These are phyloP conservation scores for Tricharina praecox DNA, from an alignment of 495 filamentous ascomycete genomes.

Conservation along the genomic window DNA sequence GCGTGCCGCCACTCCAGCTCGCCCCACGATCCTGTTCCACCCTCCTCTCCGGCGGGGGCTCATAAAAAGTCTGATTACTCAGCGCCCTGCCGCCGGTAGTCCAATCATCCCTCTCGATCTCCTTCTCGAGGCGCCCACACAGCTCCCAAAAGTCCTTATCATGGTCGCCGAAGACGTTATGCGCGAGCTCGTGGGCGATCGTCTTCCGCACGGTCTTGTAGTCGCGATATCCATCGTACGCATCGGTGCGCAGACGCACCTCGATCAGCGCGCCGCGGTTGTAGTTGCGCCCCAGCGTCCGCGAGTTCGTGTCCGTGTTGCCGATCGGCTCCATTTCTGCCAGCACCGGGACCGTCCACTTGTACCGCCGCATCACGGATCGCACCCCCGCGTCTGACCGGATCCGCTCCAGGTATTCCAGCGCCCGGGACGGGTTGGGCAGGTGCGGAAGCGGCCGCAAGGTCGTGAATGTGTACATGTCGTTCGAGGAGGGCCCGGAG, in stretches of 20 bases:
- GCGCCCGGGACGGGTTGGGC: constrained; percentile 48
- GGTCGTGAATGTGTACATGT: constrained; percentile 59
- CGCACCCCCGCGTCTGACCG: constrained; percentile 72
- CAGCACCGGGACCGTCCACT: constrained; percentile 69
- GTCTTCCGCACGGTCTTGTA: constrained; percentile 82
- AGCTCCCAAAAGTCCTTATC: constrained; percentile 79
- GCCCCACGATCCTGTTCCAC: constrained; percentile 54
- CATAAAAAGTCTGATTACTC: constrained; percentile 53
- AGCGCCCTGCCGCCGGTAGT: constrained; percentile 46
- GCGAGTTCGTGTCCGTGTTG: constrained; percentile 60
- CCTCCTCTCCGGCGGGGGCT: constrained; percentile 36
- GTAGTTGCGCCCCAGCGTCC: constrained; percentile 73
- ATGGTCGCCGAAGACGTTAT: constrained; percentile 73
- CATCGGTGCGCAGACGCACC: constrained; percentile 75
- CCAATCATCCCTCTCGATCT: constrained; percentile 70
- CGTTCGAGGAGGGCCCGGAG: background rate
- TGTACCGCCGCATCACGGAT: constrained; percentile 61
- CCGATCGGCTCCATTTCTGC: constrained; percentile 87
- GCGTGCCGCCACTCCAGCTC: constrained; percentile 78
- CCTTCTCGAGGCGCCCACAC: constrained; percentile 64
- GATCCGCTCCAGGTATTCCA: constrained; percentile 59
- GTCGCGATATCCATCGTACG: constrained; percentile 82
- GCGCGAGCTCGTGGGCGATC: constrained; percentile 85
- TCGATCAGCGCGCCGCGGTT: constrained; percentile 85
- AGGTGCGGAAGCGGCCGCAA: constrained; percentile 65